These are phyloP conservation scores for Macrolepiota fuliginosa DNA, from an alignment of 768 basidiomycete genomes.

Conservation along the genomic window DNA sequence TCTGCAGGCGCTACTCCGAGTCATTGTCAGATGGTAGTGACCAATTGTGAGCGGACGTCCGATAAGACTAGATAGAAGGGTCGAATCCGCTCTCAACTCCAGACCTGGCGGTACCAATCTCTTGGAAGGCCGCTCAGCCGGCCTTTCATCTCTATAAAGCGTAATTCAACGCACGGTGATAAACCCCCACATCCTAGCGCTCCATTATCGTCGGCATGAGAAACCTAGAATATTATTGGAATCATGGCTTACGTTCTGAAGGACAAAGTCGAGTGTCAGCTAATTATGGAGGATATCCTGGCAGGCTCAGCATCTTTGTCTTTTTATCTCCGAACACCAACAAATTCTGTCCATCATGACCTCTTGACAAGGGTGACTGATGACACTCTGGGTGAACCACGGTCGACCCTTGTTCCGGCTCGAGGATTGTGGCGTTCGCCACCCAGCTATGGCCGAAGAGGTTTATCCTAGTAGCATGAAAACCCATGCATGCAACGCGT, in stretches of 20 bases:
- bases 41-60: neutral
- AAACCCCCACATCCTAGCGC: neutral
- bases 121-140: no score
- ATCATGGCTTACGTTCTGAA: no score
- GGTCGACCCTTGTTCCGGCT: constrained; percentile 7
- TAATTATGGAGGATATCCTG: neutral
- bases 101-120: no score
- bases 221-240: no score
- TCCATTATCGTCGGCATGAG: neutral
- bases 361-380: neutral
- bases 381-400: neutral
- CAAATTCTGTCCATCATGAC: neutral
- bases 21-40: neutral
- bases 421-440: neutral
- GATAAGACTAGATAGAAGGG: no score
- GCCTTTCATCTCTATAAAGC: no score
- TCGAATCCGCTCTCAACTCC: no score
- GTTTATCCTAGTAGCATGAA: neutral
- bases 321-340: neutral
- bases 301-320: neutral
- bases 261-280: no score
- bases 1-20: neutral
- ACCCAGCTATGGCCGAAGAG: neutral
- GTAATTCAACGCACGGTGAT: neutral
- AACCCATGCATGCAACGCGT: neutral